A percentile compares a stretch with the other conserved stretches of the same genome.
Conservation (phyloP, 306 rosid genomes). For the Albizia julibrissin region DNA sequence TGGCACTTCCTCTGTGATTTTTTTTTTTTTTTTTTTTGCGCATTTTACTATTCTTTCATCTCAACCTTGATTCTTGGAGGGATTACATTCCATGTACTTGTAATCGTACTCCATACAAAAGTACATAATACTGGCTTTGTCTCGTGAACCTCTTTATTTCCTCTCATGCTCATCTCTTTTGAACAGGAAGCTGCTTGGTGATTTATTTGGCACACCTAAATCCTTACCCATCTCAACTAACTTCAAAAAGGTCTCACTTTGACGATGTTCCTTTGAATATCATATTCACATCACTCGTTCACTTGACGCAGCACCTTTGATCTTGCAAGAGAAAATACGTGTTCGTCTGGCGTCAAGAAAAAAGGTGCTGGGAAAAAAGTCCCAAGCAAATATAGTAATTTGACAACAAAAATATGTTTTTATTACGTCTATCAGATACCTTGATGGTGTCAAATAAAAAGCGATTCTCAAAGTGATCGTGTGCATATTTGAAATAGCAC, state of each 20-base stretch:
- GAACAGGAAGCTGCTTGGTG: background rate
- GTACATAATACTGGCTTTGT: background rate
- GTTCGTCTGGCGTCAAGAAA: background rate
- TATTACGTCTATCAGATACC: background rate
- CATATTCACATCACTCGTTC: background rate
- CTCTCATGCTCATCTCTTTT: background rate
- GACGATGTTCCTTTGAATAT: background rate
- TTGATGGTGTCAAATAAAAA: background rate
- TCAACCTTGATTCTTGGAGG: background rate
- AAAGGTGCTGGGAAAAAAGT: background rate
- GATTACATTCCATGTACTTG: constrained; percentile 1
- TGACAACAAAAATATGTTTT: background rate
- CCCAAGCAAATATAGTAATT: background rate
- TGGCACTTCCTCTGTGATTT: background rate
- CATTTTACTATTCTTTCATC: background rate
- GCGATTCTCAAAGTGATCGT: background rate
- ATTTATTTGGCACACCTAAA: constrained; percentile 10
- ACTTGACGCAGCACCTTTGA: background rate
- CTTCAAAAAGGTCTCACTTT: background rate
- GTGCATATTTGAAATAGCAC: no score
- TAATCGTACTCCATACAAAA: background rate
- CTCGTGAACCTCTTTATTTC: background rate
- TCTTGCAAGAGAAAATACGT: background rate
- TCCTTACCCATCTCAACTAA: background rate
- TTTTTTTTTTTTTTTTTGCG: background rate